Evolutionary conservation across 441 rosid genomes (phyloP).

Genomic region (Francoa sonchifolia): DNA sequence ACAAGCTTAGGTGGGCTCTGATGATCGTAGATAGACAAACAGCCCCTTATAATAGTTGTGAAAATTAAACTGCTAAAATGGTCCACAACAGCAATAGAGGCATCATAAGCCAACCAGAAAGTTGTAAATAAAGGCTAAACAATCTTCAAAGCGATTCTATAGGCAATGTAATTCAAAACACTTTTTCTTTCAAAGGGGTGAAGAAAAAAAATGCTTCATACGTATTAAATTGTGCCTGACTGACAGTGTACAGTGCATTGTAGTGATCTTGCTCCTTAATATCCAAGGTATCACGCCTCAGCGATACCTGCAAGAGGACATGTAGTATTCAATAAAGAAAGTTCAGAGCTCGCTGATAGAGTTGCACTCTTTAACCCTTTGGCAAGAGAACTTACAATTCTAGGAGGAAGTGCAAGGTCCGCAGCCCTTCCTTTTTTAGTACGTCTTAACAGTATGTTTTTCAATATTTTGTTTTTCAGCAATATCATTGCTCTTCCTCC

Average conservation of each 20-base stretch:
- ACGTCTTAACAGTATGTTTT: constrained; percentile 62
- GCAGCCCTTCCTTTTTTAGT: constrained; percentile 93
- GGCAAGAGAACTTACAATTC: constrained; percentile 42
- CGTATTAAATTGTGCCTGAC: constrained; percentile 90
- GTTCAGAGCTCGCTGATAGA: constrained; percentile 6
- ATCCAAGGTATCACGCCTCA: constrained; percentile 80
- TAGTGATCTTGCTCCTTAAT: constrained; percentile 79
- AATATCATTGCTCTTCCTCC: constrained; percentile 82
- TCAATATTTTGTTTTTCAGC: constrained; percentile 72
- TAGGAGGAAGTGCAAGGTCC: constrained; percentile 97
- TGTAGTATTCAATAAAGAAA: constrained; percentile 3
- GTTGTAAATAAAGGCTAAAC: too few species aligned
- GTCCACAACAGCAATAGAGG: too few species aligned
- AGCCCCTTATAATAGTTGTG: too few species aligned
- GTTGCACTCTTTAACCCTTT: constrained; percentile 2
- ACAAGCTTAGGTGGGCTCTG: too few species aligned
- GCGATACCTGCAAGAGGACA: constrained; percentile 37
- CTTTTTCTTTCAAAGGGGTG: too few species aligned
- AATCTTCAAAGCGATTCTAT: too few species aligned
- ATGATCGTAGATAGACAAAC: too few species aligned
- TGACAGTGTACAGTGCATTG: constrained; percentile 65
- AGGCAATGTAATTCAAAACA: too few species aligned
- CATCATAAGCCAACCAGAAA: too few species aligned
- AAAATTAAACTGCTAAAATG: too few species aligned
- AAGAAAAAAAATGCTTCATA: constrained; percentile 17